phyloP scores from a whole-genome alignment of 306 rosid species.

The Crotalaria pallida region DNA sequence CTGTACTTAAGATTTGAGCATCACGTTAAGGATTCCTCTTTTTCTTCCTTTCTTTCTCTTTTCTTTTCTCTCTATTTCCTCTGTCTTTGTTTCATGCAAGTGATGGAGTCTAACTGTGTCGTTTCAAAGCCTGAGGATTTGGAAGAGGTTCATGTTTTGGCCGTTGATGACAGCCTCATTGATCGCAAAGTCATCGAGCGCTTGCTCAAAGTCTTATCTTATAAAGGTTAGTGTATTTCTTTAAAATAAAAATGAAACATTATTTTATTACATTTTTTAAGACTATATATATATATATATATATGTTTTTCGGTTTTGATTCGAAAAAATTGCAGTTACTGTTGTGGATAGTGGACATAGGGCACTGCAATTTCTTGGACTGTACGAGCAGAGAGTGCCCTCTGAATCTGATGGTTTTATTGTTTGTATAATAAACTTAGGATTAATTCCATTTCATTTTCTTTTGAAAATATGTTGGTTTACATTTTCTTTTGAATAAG shows the following conservation, averaged over 20 bases:
- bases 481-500: background rate
- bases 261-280: too few relatives aligned
- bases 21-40: background rate
- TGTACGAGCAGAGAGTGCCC: conserved; percentile 41
- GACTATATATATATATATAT: background rate
- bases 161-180: conserved; percentile 81
- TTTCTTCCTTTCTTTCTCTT: background rate
- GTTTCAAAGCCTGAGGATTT: conserved; percentile 36
- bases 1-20: conserved; percentile 30
- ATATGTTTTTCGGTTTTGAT: background rate
- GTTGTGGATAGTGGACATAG: conserved; percentile 76
- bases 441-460: background rate
- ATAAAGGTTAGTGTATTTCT: conserved; percentile 60
- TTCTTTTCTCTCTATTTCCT: background rate
- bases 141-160: conserved; percentile 71
- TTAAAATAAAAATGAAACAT: background rate
- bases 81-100: conserved; percentile 6
- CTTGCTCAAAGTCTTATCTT: conserved; percentile 62
- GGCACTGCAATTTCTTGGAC: conserved; percentile 74
- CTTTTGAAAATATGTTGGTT: too few relatives aligned
- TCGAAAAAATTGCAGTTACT: conserved; percentile 46
- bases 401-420: conserved; percentile 42
- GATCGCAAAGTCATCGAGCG: too few relatives aligned
- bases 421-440: conserved; percentile 18
- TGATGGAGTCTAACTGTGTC: conserved; percentile 41